Conservation (phyloP, 257 asterid species). For the Solanum chilense region DNA sequence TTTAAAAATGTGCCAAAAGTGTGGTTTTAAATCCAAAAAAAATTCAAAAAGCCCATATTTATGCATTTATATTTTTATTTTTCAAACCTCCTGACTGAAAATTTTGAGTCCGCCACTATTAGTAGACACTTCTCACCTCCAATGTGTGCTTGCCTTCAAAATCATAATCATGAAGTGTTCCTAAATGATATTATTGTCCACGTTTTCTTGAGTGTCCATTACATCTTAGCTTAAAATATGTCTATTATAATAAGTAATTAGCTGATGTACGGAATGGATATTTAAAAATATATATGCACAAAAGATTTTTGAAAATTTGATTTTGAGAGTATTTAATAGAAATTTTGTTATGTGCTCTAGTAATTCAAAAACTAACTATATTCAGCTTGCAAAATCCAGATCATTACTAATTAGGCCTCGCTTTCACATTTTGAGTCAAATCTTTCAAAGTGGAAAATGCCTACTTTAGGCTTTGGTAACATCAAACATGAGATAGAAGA, state of each 20-base stretch:
- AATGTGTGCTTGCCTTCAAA: neutral
- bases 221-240: too few relatives aligned
- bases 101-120: too few relatives aligned
- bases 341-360: neutral
- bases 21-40: too few relatives aligned
- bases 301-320: neutral
- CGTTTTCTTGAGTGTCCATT: too few relatives aligned
- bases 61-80: too few relatives aligned
- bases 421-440: neutral
- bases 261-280: neutral
- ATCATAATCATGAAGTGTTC: neutral
- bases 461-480: neutral
- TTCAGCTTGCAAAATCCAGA: neutral
- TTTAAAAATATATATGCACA: neutral
- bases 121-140: neutral
- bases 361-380: neutral
- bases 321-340: neutral
- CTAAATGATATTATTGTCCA: neutral
- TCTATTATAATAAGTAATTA: neutral
- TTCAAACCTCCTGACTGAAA: too few relatives aligned
- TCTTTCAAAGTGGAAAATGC: neutral
- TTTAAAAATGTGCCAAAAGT: too few relatives aligned
- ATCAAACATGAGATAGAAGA: neutral
- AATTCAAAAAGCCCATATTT: too few relatives aligned
- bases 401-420: neutral